These are phyloP conservation scores for Eutrema japonicum DNA, from an alignment of 345 rosid species.

Conservation along the genomic window DNA sequence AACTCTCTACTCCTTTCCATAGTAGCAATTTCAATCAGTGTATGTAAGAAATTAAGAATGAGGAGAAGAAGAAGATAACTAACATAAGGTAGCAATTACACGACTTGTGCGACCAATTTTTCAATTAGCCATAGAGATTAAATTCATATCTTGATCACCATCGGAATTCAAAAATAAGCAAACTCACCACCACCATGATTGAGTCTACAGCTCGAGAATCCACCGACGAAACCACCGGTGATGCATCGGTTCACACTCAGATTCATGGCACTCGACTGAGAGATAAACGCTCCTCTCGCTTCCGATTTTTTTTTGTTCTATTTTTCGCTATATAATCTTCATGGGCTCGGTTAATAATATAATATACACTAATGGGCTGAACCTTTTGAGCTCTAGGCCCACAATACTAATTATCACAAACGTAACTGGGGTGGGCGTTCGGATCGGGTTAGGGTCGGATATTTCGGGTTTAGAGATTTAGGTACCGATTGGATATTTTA, in stretches of 20 bases:
- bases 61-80: slow-evolving; percentile 1
- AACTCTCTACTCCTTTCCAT: background rate
- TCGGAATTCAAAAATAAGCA: background rate
- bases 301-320: background rate
- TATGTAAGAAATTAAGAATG: background rate
- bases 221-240: slow-evolving; percentile 38
- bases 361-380: background rate
- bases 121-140: slow-evolving; percentile 11
- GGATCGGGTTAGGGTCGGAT: no score
- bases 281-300: slow-evolving; percentile 25
- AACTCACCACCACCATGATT: slow-evolving; percentile 6
- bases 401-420: no score
- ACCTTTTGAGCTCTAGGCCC: background rate
- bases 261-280: slow-evolving; percentile 33
- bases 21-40: background rate
- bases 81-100: slow-evolving; percentile 8
- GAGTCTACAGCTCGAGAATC: slow-evolving; percentile 30
- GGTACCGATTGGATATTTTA: no score
- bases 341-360: background rate
- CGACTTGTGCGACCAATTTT: slow-evolving; percentile 7
- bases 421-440: no score
- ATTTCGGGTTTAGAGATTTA: no score
- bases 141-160: background rate
- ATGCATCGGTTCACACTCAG: slow-evolving; percentile 38
- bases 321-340: background rate